Percentiles rank a stretch among this genome's conserved stretches.
These are phyloP conservation scores for Naganishia randhawae DNA, from an alignment of 768 basidiomycete genomes.

Conservation along the genomic window DNA sequence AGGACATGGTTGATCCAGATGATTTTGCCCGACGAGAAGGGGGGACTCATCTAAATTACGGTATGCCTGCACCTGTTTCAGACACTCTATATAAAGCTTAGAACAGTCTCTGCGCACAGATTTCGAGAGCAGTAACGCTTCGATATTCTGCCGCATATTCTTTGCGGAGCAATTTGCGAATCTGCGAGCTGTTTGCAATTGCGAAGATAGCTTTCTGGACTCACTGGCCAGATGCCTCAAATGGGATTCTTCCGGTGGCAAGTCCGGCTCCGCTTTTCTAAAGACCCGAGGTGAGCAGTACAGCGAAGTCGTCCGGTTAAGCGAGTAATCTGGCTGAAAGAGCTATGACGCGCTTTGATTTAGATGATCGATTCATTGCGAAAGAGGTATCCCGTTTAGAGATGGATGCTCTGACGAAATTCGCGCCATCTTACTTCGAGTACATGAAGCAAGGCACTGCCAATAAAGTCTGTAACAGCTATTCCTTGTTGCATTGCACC, in stretches of 20 bases:
- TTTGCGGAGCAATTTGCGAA: slow-evolving; percentile 98
- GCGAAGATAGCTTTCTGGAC: slow-evolving; percentile 89
- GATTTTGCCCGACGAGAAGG: slow-evolving; percentile 36
- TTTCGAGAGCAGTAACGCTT: slow-evolving; percentile 82
- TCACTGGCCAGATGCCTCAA: slow-evolving; percentile 89
- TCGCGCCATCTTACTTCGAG: slow-evolving; percentile 95
- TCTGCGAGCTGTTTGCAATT: slow-evolving; percentile 83
- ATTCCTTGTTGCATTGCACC: too few relatives aligned
- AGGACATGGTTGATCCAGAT: slow-evolving; percentile 54
- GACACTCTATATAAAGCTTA: not conserved
- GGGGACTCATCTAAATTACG: slow-evolving; percentile 50
- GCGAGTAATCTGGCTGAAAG: not conserved
- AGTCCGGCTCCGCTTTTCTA: slow-evolving; percentile 92
- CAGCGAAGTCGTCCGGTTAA: too few relatives aligned
- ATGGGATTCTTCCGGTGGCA: slow-evolving; percentile 92
- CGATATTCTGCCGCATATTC: slow-evolving; percentile 87
- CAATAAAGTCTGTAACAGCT: slow-evolving; percentile 62
- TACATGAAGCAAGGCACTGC: slow-evolving; percentile 94
- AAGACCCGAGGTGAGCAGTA: slow-evolving; percentile 74
- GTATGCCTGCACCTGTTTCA: slow-evolving; percentile 33
- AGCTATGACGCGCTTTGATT: not conserved
- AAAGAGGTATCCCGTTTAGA: slow-evolving; percentile 90
- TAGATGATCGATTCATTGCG: slow-evolving; percentile 97
- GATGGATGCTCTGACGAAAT: slow-evolving; percentile 89
- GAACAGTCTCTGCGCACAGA: slow-evolving; percentile 29